phyloP scores from a whole-genome alignment of 495 filamentous ascomycete species.

The Penicillium antarcticum region DNA sequence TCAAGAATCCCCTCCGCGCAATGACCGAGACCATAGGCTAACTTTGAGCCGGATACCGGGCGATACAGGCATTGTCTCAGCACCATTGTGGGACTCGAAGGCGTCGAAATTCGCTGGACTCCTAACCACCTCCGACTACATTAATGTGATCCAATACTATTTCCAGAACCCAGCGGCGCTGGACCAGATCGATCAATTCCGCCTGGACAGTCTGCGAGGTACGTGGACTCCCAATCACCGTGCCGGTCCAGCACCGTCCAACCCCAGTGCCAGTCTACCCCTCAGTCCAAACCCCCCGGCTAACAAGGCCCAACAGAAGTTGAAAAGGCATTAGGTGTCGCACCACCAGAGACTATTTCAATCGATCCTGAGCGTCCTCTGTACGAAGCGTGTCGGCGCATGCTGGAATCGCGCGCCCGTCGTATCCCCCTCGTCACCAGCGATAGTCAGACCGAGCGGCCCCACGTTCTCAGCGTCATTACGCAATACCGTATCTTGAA shows the following conservation, averaged over 20 bases:
- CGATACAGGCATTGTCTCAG: slow-evolving; percentile 86
- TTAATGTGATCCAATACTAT: slow-evolving; percentile 99
- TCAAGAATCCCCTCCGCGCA: background rate
- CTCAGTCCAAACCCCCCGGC: background rate
- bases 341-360: slow-evolving; percentile 91
- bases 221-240: slow-evolving; percentile 4
- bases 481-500: slow-evolving; percentile 98
- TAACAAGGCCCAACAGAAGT: slow-evolving; percentile 59
- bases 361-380: slow-evolving; percentile 85
- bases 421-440: slow-evolving; percentile 92
- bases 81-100: slow-evolving; percentile 95
- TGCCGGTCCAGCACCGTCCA: background rate
- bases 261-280: background rate
- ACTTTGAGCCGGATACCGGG: slow-evolving; percentile 22
- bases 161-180: slow-evolving; percentile 95
- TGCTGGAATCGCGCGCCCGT: slow-evolving; percentile 89
- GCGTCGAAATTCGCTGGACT: slow-evolving; percentile 91
- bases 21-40: slow-evolving; percentile 12
- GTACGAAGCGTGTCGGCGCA: slow-evolving; percentile 91
- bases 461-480: slow-evolving; percentile 93
- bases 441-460: slow-evolving; percentile 89
- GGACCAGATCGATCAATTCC: slow-evolving; percentile 88
- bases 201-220: slow-evolving; percentile 90
- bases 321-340: slow-evolving; percentile 86
- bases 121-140: slow-evolving; percentile 91